Percentiles rank a stretch among this genome's conserved stretches.
Evolutionary conservation across 192 early-diverging fungal genomes (phyloP).

Genomic region (Backusella macrospora): DNA sequence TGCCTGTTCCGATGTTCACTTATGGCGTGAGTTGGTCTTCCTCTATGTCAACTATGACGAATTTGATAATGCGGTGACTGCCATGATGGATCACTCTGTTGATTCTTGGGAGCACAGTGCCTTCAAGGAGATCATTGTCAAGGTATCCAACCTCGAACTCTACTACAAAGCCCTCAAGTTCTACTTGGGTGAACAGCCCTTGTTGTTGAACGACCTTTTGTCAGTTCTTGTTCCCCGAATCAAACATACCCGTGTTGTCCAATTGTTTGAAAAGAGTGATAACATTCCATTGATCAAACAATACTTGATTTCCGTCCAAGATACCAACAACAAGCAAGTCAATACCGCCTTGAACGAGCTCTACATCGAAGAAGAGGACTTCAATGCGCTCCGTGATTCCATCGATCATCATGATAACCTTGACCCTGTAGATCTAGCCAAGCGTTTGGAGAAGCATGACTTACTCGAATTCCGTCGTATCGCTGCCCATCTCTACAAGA

Average conservation of each 20-base stretch:
- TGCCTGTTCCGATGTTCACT: slow-evolving; percentile 87
- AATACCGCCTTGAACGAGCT: slow-evolving; percentile 96
- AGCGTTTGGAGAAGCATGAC: slow-evolving; percentile 94
- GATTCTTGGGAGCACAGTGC: slow-evolving; percentile 96
- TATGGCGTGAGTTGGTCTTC: slow-evolving; percentile 98
- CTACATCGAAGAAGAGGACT: slow-evolving; percentile 98
- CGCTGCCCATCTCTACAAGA: slow-evolving; percentile 94
- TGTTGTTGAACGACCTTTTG: slow-evolving; percentile 92
- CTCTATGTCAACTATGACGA: slow-evolving; percentile 99
- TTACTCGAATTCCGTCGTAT: slow-evolving; percentile 98
- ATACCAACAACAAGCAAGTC: slow-evolving; percentile 92
- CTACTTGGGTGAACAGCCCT: slow-evolving; percentile 95
- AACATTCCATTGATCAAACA: slow-evolving; percentile 96
- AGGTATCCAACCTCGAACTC: slow-evolving; percentile 96
- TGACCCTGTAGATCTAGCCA: slow-evolving; percentile 89
- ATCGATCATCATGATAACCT: slow-evolving; percentile 95
- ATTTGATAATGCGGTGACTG: slow-evolving; percentile 95
- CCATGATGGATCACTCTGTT: slow-evolving; percentile 94
- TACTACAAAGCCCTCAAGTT: slow-evolving; percentile 98
- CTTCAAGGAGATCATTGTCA: slow-evolving; percentile 97
- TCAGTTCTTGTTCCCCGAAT: slow-evolving; percentile 86
- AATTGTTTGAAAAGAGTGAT: slow-evolving; percentile 97
- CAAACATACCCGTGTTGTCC: slow-evolving; percentile 96
- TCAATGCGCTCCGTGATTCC: slow-evolving; percentile 88
- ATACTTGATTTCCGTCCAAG: slow-evolving; percentile 94